phyloP scores from a whole-genome alignment of 805 yeast species.

The Nakazawaea populi region DNA sequence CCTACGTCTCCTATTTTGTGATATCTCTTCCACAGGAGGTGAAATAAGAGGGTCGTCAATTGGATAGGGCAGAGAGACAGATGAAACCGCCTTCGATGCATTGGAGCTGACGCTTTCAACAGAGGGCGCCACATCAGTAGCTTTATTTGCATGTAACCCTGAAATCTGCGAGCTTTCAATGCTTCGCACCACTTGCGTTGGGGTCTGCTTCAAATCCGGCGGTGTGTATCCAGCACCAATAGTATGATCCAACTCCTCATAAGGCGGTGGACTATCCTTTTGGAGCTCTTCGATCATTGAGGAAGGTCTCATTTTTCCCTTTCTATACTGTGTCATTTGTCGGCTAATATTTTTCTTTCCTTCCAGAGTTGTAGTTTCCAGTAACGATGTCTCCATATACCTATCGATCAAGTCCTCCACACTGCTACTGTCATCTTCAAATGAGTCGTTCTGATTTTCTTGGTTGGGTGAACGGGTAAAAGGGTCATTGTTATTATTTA shows the following conservation, averaged over 20 bases:
- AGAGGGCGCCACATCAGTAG: neutral
- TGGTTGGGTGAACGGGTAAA: neutral
- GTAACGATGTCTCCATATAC: neutral
- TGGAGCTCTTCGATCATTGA: conserved; percentile 1
- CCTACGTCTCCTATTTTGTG: neutral
- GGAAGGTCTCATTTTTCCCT: conserved; percentile 1
- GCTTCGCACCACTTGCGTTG: neutral
- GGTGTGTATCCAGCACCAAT: neutral
- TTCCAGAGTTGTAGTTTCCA: neutral
- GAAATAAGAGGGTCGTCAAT: neutral
- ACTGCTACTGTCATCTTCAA: neutral
- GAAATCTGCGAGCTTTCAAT: no score
- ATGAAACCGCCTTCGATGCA: neutral
- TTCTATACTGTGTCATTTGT: neutral
- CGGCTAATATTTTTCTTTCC: neutral
- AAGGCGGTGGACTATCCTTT: conserved; percentile 7
- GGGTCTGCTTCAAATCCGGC: no score
- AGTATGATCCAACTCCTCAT: neutral
- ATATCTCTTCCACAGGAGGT: neutral
- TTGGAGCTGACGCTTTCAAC: neutral
- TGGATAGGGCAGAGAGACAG: neutral
- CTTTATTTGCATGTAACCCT: no score
- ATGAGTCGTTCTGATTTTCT: neutral
- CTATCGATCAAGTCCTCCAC: conserved; percentile 9
- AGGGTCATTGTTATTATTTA: neutral